Base-by-base conservation (phyloP, 129 eudicot genomes). In the Centaurea solstitialis region DNA sequence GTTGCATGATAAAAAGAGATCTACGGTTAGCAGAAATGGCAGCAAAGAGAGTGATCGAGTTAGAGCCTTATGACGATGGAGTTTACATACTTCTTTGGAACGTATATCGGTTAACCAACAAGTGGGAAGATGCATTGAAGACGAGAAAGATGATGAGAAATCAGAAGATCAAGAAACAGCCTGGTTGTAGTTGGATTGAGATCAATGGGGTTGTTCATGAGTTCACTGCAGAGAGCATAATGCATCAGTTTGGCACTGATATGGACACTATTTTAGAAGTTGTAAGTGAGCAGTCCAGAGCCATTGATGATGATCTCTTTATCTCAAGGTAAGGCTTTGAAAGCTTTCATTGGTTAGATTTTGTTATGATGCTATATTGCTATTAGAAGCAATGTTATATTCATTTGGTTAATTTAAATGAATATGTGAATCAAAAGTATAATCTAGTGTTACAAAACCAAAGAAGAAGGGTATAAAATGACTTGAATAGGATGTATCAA, bases 151-250 rank as follows among this genome's bases (percentile, higher is more conserved):
- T 79, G 86, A 89, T 89, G 92, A 89, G 88, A 78, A 82, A 73
- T 53, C 85, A 78, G 73, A 86, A 78, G 77, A 84, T 89, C 9
- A 89, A 89, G 80, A 89, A 86, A 73, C 81, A 85, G 53, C 92
- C 90, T 66, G 92, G 92, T 12, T 89, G 88, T 68, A 86, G 92
- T 84, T 89, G 92, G 92, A 78, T 89, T 72, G 90, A 89, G 84
- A 67, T 89, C 37, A 81, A 86, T 76, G 92, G 92, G n/a, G 70
- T 71, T 76, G 84, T 89, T 77, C 86, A 89, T 72, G 92, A 89
- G 68, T 89, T 86, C 72, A 78, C 86, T 70, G 88, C 92, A 18
- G 88, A 81, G 33, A 68, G 80, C 76, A 68, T 78, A 2, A 4
- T 15, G 43, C 47, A 76, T 70, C 67, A 67, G 76, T 71, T 81